These are phyloP conservation scores for Tulasnella sp. DNA, from an alignment of 768 basidiomycete genomes.

Conservation along the genomic window DNA sequence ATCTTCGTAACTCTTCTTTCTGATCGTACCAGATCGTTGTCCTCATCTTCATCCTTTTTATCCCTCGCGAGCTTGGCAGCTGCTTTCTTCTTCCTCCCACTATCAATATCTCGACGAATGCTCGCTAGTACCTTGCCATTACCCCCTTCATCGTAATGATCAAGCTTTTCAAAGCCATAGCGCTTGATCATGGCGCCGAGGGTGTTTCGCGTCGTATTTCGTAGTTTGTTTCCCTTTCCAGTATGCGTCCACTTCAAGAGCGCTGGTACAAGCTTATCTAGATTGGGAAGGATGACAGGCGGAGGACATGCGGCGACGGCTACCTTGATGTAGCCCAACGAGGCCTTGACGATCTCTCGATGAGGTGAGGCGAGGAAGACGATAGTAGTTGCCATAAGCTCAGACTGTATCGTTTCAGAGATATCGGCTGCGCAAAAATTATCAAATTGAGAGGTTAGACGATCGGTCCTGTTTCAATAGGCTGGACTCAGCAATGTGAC, in stretches of 20 bases:
- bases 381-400: conserved; percentile 75
- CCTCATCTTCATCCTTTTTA: conserved; percentile 40
- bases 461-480: not conserved
- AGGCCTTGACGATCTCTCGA: conserved; percentile 95
- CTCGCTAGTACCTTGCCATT: too few relatives aligned
- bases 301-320: conserved; percentile 73
- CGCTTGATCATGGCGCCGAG: conserved; percentile 91
- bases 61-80: conserved; percentile 83
- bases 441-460: too few relatives aligned
- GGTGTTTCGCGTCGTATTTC: conserved; percentile 90
- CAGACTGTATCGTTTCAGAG: conserved; percentile 59
- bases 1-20: not conserved
- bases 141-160: too few relatives aligned
- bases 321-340: conserved; percentile 90
- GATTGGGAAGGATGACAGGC: conserved; percentile 63
- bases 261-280: conserved; percentile 68
- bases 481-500: not conserved
- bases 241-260: conserved; percentile 79
- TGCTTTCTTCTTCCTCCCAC: conserved; percentile 65
- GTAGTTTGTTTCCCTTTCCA: conserved; percentile 99
- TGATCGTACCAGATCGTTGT: conserved; percentile 36
- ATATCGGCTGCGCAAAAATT: conserved; percentile 45
- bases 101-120: not conserved
- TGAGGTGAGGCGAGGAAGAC: conserved; percentile 85
- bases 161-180: conserved; percentile 77